Conservation (phyloP, 1,284 basidiomycete species). For the Cryptococcus neoformans region DNA sequence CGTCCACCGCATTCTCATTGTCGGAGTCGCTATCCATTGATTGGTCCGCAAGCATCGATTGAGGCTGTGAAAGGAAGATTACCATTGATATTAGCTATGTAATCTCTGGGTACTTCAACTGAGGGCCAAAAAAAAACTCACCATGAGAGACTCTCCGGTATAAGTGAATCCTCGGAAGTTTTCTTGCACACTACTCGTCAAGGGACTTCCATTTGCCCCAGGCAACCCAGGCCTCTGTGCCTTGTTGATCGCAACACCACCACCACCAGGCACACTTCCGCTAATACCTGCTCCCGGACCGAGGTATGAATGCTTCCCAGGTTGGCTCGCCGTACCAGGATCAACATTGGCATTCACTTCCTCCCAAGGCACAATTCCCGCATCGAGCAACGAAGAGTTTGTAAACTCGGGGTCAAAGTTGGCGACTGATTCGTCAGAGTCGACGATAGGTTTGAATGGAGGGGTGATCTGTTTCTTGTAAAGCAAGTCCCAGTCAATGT, state of each 20-base stretch:
- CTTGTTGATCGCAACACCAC: conserved; percentile 45
- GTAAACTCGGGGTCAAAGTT: conserved; percentile 99
- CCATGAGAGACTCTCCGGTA: conserved; percentile 70
- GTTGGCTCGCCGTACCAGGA: conserved; percentile 4
- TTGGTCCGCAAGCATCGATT: conserved; percentile 51
- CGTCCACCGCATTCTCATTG: conserved; percentile 49
- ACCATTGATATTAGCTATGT: no score
- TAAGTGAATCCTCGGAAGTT: conserved; percentile 92
- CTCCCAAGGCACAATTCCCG: conserved; percentile 59
- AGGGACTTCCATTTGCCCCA: conserved; percentile 60
- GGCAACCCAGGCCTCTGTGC: conserved; percentile 38
- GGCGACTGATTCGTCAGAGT: conserved; percentile 94
- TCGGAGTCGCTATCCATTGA: conserved; percentile 50
- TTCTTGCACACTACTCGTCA: conserved; percentile 88
- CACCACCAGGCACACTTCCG: conserved; percentile 14
- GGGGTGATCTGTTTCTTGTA: conserved; percentile 89
- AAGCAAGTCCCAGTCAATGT: conserved; percentile 86
- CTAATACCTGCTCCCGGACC: conserved; percentile 46
- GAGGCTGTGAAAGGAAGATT: conserved; percentile 20
- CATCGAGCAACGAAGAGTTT: conserved; percentile 42
- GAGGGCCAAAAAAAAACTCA: conserved; percentile 21
- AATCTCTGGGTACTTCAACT: neutral
- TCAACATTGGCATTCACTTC: conserved; percentile 50
- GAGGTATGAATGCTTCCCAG: conserved; percentile 43
- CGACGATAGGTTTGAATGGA: conserved; percentile 96